Percentiles rank a stretch among this genome's conserved stretches.
Conservation (phyloP, 148 eudicot species). For the Tetragonia tetragonoides region DNA sequence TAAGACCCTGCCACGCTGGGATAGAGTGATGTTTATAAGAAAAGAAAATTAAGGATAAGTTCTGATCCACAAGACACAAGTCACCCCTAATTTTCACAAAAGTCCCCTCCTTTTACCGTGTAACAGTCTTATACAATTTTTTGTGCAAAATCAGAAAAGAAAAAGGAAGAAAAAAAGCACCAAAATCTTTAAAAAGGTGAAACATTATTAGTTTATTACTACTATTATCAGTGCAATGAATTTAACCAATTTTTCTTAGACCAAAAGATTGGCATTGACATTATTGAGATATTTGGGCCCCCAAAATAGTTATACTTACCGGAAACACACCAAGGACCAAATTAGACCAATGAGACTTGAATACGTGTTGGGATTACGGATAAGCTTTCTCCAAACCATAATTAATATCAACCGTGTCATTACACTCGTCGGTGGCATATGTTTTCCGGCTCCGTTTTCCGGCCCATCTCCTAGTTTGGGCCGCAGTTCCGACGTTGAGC, state of each 20-base stretch:
- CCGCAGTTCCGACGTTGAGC: conserved; percentile 56
- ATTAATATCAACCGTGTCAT: conserved; percentile 79
- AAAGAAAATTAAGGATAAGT: too few relatives aligned
- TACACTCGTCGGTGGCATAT: conserved; percentile 90
- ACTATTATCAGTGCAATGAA: conserved; percentile 4
- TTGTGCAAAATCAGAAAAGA: too few relatives aligned
- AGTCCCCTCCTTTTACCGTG: too few relatives aligned
- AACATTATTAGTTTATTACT: too few relatives aligned
- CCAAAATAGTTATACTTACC: conserved; percentile 34
- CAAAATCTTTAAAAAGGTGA: conserved; percentile 6
- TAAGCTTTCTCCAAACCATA: conserved; percentile 81
- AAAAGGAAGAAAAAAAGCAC: background rate
- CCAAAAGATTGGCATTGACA: conserved; percentile 11
- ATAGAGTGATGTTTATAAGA: too few relatives aligned
- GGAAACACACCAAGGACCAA: conserved; percentile 65
- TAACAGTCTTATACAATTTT: too few relatives aligned
- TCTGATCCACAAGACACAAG: too few relatives aligned
- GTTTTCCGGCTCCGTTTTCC: conserved; percentile 38
- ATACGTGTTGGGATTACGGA: conserved; percentile 84
- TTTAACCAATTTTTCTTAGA: conserved; percentile 13
- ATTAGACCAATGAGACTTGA: conserved; percentile 73
- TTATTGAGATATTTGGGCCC: conserved; percentile 16
- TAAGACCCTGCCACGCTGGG: too few relatives aligned
- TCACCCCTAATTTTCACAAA: too few relatives aligned
- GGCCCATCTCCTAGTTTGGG: conserved; percentile 38